Evolutionary conservation across 495 filamentous ascomycete genomes (phyloP), one percentile per base, ranked within the genome.

Genomic region (Chlorociboria aeruginascens): DNA sequence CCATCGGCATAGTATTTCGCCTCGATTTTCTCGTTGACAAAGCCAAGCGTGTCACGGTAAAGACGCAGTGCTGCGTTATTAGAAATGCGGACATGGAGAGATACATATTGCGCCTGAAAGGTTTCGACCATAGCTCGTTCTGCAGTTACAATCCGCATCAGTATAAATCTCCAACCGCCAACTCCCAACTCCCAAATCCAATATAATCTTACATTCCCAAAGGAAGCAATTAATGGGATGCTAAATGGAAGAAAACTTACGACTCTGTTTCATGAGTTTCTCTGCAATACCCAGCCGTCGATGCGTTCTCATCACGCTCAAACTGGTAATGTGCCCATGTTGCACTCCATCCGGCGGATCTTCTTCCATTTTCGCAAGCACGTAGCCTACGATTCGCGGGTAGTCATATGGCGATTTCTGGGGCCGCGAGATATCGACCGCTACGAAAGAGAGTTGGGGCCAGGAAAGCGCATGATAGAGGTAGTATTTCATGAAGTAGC

Each of bases 401-500:
- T 93, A 89, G 58, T 92, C 81, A 58, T 90, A 86, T n/a, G 79
- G 83, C 45, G 69, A 73, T 66, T 79, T 82, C 40, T 73, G 74
- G 10, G 88, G 84, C 12, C 88, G 79, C 12, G 80, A 81, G 13
- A 82, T 76, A 64, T 97, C 89, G 57, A 98, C 90, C 45, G 92
- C 92, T 30, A 98, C 92, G 66, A 87, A 97, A 58, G 83, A 89
- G 43, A 97, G 79, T 63, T 96, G 90, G 8, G 92, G 92, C 92
- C 92, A 98, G 43, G 87, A 92, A 45, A 96, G 78, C 7, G 92
- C 92, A 67, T 98, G 92, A 78, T 98, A 98, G 58, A 98, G 85
- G 76, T 98, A 98, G 76, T 98, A 98, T 77, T 98, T 98, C 68
- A 93, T 80, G 67, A 96, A 97, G 77, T 98, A 98, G 74, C 56